phyloP scores from a whole-genome alignment of 1,284 basidiomycete genomes.

The Boletus sp. region DNA sequence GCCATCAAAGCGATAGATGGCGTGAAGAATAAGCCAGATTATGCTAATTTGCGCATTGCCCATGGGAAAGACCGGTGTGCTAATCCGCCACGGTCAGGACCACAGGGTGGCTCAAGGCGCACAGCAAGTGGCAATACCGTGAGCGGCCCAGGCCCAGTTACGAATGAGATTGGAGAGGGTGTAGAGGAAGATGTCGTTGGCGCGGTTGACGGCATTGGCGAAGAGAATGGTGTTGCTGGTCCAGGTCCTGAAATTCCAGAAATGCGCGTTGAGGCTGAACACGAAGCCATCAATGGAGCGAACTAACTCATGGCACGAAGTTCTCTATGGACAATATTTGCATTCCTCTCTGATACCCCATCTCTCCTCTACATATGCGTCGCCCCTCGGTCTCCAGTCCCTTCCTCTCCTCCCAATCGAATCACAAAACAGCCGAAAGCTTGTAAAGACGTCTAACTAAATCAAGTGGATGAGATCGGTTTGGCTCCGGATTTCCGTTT shows the following conservation, averaged over 20 bases:
- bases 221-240: constrained; percentile 23
- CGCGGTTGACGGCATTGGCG: constrained; percentile 22
- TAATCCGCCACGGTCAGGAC: constrained; percentile 79
- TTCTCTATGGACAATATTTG: constrained; percentile 27
- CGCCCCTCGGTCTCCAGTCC: constrained; percentile 15
- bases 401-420: constrained; percentile 14
- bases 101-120: constrained; percentile 56
- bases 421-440: constrained; percentile 27
- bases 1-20: constrained; percentile 95
- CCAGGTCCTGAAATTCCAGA: constrained; percentile 26
- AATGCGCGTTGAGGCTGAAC: constrained; percentile 25
- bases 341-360: constrained; percentile 31
- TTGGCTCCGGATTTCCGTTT: constrained; percentile 37
- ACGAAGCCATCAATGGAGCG: constrained; percentile 22
- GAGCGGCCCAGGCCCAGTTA: constrained; percentile 17
- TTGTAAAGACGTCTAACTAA: constrained; percentile 31
- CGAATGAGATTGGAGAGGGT: constrained; percentile 19
- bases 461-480: constrained; percentile 41
- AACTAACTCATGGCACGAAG: constrained; percentile 19
- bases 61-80: constrained; percentile 96
- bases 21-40: constrained; percentile 83
- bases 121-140: constrained; percentile 40
- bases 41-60: constrained; percentile 77
- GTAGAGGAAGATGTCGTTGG: constrained; percentile 20
- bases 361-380: constrained; percentile 27